Conservation (phyloP, 768 basidiomycete species). For the Tulasnella sp. region DNA sequence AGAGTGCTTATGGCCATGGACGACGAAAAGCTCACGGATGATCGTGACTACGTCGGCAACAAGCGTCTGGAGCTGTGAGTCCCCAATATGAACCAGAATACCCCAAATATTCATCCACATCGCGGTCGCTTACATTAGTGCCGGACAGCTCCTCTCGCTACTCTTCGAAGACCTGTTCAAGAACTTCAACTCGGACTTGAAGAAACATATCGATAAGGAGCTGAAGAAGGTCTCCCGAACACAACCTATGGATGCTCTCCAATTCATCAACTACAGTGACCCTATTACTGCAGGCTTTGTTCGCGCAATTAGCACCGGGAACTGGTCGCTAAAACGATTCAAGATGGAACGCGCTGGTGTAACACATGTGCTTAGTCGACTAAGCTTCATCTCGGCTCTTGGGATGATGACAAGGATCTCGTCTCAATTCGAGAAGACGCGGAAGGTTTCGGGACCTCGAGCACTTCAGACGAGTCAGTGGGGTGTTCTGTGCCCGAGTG, state of each 20-base stretch:
- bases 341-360: constrained; percentile 99
- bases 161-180: constrained; percentile 99
- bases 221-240: constrained; percentile 93
- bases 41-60: constrained; percentile 98
- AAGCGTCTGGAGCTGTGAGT: constrained; percentile 94
- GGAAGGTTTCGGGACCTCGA: constrained; percentile 95
- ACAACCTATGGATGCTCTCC: constrained; percentile 87
- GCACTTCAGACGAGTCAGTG: constrained; percentile 97
- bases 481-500: constrained; percentile 96
- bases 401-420: constrained; percentile 99
- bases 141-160: constrained; percentile 88
- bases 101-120: neutral
- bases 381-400: constrained; percentile 93
- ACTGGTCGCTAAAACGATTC: constrained; percentile 98
- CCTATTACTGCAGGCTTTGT: constrained; percentile 93
- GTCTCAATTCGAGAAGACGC: constrained; percentile 97
- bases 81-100: neutral
- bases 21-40: constrained; percentile 94
- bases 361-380: constrained; percentile 89
- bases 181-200: constrained; percentile 93
- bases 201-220: constrained; percentile 91
- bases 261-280: constrained; percentile 92
- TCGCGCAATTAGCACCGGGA: constrained; percentile 95
- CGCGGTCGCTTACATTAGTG: constrained; percentile 38
- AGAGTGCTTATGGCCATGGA: constrained; percentile 94